Evolutionary conservation across 768 basidiomycete genomes (phyloP).

Genomic region (Sporobolomyces pararoseus): DNA sequence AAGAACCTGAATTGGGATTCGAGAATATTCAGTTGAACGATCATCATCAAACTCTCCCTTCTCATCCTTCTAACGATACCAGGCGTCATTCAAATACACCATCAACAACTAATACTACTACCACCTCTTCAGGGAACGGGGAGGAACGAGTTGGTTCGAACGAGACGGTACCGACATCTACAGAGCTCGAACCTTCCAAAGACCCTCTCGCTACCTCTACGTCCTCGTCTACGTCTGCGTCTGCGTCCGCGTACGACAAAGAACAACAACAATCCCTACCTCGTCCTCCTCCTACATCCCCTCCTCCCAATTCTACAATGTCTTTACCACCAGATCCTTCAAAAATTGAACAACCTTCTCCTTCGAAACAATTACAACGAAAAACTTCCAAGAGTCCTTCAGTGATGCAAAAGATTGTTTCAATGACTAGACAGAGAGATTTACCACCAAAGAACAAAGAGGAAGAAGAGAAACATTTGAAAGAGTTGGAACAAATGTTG

Average conservation of each 20-base stretch:
- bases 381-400: conserved; percentile 53
- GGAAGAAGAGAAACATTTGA: conserved; percentile 78
- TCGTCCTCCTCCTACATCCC: too few relatives aligned
- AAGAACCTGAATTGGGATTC: conserved; percentile 11
- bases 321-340: not conserved
- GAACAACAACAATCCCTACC: too few relatives aligned
- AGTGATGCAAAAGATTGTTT: conserved; percentile 70
- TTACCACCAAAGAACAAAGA: conserved; percentile 74
- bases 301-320: too few relatives aligned
- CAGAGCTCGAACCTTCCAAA: not conserved
- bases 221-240: not conserved
- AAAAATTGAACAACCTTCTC: conserved; percentile 15
- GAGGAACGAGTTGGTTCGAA: too few relatives aligned
- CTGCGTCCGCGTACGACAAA: not conserved
- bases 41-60: not conserved
- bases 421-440: conserved; percentile 75
- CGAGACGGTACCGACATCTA: not conserved
- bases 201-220: not conserved
- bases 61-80: too few relatives aligned
- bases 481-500: conserved; percentile 86
- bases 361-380: conserved; percentile 7
- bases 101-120: too few relatives aligned
- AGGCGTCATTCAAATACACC: too few relatives aligned
- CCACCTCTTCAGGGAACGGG: too few relatives aligned
- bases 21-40: conserved; percentile 25